Percentiles rank a stretch among this genome's conserved stretches.
These are phyloP conservation scores for Phytophthora pseudosyringae DNA, from an alignment of 352 stramenopile species.

Conservation along the genomic window DNA sequence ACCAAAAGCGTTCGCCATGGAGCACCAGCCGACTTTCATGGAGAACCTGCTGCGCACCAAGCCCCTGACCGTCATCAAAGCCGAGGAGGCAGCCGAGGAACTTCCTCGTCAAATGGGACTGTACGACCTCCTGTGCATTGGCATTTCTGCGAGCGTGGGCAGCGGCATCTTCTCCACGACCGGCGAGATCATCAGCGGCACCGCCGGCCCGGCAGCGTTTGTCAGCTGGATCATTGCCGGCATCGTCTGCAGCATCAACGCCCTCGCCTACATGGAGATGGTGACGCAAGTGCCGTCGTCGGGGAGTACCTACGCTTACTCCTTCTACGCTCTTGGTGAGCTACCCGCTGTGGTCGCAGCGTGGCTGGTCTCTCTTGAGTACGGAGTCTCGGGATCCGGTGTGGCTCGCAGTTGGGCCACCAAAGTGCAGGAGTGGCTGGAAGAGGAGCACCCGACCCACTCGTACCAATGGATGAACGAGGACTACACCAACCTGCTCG, in stretches of 20 bases:
- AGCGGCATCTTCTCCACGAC: slow-evolving; percentile 93
- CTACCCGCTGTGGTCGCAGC: slow-evolving; percentile 90
- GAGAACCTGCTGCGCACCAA: slow-evolving; percentile 74
- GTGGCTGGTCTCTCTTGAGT: slow-evolving; percentile 93
- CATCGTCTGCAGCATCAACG: slow-evolving; percentile 79
- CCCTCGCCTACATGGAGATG: slow-evolving; percentile 92
- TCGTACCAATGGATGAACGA: slow-evolving; percentile 64
- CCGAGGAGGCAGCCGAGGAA: slow-evolving; percentile 77
- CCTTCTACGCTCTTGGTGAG: slow-evolving; percentile 93
- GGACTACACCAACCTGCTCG: slow-evolving; percentile 64
- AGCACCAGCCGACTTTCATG: slow-evolving; percentile 51
- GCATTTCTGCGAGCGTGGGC: slow-evolving; percentile 92
- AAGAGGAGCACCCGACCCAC: slow-evolving; percentile 45
- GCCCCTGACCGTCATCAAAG: slow-evolving; percentile 72
- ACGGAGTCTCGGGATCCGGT: slow-evolving; percentile 88
- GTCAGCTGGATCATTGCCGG: slow-evolving; percentile 86
- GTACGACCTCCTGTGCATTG: slow-evolving; percentile 91
- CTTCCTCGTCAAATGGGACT: slow-evolving; percentile 77
- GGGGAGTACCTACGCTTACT: slow-evolving; percentile 92
- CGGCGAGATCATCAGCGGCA: slow-evolving; percentile 75
- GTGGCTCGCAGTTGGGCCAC: slow-evolving; percentile 93
- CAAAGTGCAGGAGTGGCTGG: slow-evolving; percentile 85
- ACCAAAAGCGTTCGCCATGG: slow-evolving; percentile 26
- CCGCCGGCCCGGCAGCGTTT: slow-evolving; percentile 79
- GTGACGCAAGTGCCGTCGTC: slow-evolving; percentile 88